phyloP scores from a whole-genome alignment of 2,329 filamentous ascomycete genomes.

The Calonectria multiphialidica region DNA sequence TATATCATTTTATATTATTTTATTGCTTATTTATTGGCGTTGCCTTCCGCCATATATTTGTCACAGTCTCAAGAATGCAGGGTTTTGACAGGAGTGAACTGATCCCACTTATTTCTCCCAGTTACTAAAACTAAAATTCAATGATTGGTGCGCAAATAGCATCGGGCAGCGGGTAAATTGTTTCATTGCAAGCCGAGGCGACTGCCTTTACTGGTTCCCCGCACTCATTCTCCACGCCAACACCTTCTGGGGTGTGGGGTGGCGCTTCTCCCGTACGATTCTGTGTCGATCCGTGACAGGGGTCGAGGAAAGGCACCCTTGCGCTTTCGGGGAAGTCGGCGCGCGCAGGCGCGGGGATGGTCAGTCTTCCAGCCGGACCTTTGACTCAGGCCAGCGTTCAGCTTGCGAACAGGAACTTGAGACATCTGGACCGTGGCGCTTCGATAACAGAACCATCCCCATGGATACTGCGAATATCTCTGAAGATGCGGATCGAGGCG shows the following conservation, averaged over 20 bases:
- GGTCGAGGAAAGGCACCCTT: neutral
- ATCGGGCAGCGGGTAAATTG: slow-evolving; percentile 21
- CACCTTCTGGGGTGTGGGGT: slow-evolving; percentile 16
- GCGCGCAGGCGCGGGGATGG: neutral
- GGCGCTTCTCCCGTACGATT: neutral
- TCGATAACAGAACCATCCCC: neutral
- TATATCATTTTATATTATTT: too few species aligned
- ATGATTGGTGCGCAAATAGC: neutral
- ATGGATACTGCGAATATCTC: neutral
- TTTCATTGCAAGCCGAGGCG: neutral
- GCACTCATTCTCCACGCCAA: neutral
- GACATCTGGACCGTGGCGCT: neutral
- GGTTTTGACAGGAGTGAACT: too few species aligned
- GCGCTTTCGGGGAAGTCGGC: slow-evolving; percentile 16
- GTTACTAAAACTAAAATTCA: too few species aligned
- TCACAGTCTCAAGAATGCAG: too few species aligned
- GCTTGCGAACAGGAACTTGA: neutral
- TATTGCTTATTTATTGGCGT: too few species aligned
- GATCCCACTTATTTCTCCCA: too few species aligned
- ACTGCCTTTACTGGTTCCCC: neutral
- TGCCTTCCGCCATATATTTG: too few species aligned
- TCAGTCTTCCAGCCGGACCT: neutral
- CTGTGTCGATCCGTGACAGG: neutral
- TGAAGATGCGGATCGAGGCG: neutral
- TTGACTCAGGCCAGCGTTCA: neutral